Evolutionary conservation across 306 rosid genomes (phyloP), one percentile per base, ranked within the genome.

Genomic region (Leucaena leucocephala): DNA sequence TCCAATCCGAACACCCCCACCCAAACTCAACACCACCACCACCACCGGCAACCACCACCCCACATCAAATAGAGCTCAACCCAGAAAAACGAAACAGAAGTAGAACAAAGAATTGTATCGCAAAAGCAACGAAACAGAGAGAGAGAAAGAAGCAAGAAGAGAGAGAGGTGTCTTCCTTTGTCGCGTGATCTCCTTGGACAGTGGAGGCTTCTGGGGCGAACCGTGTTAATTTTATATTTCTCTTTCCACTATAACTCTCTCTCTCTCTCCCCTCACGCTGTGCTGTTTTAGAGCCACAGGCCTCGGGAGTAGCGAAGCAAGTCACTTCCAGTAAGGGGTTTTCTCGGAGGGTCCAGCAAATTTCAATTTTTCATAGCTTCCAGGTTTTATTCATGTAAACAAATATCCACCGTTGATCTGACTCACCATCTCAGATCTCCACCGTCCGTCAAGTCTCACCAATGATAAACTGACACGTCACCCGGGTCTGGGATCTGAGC

Each of bases 291-390:
- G 48, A 40, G 86, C 87, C 90, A 84, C 69, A 63, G 68, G 69
- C 92, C 87, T 91, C 80, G 91, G 87, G 87, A 86, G 52, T 76
- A 73, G 75, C 68, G 65, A 84, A 46, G 15, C 68, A 81, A 87
- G 73, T 85, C 91, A 84, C 86, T 89, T 84, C 85, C 71, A 67
- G 81, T 50, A 84, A 83, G 85, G 83, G 88, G 81, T 85, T 77
- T 87, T 87, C 82, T 87, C 81, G 90, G 88, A 86, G 86, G 75
- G 74, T 82, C 85, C 88, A 74, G 45, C 82, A 19, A 72, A 67
- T 50, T 36, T 71, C 84, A 27, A 50, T 50, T 81, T 0, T n/a
- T n/a, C 6, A 7, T 1, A 6, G 69, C 84, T 65, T 16, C 44
- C 67, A 38, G 36, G 17, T 14, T 58, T 48, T 8, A 12, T 16